Base-by-base conservation (phyloP, 2,329 filamentous ascomycete genomes). In the Cylindrodendrum hubeiense region DNA sequence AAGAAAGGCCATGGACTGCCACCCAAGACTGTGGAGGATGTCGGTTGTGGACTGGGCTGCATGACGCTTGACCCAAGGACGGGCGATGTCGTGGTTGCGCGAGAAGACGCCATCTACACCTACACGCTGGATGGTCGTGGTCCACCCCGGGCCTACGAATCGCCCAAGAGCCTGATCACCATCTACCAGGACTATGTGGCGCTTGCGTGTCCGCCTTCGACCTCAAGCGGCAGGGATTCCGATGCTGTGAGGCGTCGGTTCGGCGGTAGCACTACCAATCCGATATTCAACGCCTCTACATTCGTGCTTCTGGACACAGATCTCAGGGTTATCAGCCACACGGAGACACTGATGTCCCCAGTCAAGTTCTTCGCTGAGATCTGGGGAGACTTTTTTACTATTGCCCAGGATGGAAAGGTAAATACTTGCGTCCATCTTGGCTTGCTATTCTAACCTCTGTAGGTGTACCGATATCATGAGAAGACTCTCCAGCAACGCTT, bases 101-200 rank as follows among this genome's bases (percentile, higher is more conserved):
- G 96, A 66, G 94, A 98, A 71, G 97, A 99, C 86, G 96, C 95
- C 8, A 92, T 99, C 58, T 98, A 98, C 80, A 95, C 93, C 64
- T 99, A 98, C 79, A 93, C 91, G 0, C 82, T 92, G 1, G 92
- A 96, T 63, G 95, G 95, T 0, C 89, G 95, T 64, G 94, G 94
- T 0, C 91, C 94, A 1, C 95, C 94, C 43, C 95, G 93, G 79
- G 94, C 94, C 0, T 98, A 97, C 76, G 95, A 99, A 77, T 92
- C 93, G 5, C 90, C 92, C 7, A 99, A 99, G 82, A 95, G 91
- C 72, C 85, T 93, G 60, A 89, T 98, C 37, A 86, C 89, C 47
- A 88, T 93, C 15, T 96, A 92, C 79, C 89, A 91, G 61, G 93
- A 97, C 74, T 98, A 99, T 77, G 87, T 98, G 51, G 92, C 92